Conservation (phyloP, 352 stramenopile species). For the Globisporangium abappressorium region DNA sequence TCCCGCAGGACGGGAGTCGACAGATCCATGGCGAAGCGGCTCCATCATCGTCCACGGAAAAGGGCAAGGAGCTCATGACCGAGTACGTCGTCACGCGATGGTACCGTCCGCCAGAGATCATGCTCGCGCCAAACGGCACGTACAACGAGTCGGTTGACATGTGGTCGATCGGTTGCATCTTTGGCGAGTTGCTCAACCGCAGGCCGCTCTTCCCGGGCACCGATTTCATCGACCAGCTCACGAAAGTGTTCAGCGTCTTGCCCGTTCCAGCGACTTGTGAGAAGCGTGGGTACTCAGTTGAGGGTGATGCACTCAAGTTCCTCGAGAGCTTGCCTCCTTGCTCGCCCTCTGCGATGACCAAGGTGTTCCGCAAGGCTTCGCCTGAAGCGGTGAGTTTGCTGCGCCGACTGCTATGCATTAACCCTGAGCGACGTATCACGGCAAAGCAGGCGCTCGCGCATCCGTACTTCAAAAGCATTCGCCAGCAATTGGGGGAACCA, state of each 20-base stretch:
- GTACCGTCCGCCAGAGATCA: constrained; percentile 88
- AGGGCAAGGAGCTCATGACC: constrained; percentile 75
- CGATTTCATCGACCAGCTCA: constrained; percentile 83
- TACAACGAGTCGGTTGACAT: constrained; percentile 85
- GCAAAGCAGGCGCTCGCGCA: constrained; percentile 90
- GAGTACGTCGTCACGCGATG: constrained; percentile 91
- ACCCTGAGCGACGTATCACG: constrained; percentile 87
- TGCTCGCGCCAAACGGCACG: constrained; percentile 71
- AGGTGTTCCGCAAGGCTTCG: constrained; percentile 64
- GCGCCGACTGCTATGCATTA: constrained; percentile 79
- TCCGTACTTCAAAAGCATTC: constrained; percentile 86
- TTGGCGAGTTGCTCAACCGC: constrained; percentile 89
- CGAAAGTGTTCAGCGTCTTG: constrained; percentile 68
- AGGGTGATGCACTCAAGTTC: constrained; percentile 76
- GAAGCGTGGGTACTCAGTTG: constrained; percentile 73
- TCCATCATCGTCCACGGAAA: constrained; percentile 28
- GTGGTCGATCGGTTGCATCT: constrained; percentile 91
- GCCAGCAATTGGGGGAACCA: constrained; percentile 64
- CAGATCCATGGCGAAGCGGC: constrained; percentile 10
- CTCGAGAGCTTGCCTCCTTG: constrained; percentile 68
- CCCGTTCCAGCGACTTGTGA: constrained; percentile 55
- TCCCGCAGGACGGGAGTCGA: constrained; percentile 35
- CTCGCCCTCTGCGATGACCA: constrained; percentile 65
- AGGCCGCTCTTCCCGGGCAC: constrained; percentile 71
- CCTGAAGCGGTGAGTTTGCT: constrained; percentile 68